Evolutionary conservation across 345 rosid genomes (phyloP), one percentile per base, ranked within the genome.

Genomic region (Gossypium herbaceum): DNA sequence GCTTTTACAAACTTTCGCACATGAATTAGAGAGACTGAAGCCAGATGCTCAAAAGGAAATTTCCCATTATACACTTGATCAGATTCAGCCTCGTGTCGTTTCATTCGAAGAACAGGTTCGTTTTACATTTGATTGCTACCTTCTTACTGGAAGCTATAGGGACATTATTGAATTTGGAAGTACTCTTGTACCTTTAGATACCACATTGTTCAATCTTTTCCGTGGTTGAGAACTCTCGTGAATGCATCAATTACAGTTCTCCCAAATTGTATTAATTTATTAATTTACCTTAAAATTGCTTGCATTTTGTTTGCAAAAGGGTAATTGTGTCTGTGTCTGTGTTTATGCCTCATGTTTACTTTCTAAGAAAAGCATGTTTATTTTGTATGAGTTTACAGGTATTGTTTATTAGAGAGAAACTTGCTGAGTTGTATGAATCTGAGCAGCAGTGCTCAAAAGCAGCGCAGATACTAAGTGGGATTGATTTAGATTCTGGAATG

Each of bases 401-500:
- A 47, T 83, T 95, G 75, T 82, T 93, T 77, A 90, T 91, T 66
- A 84, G 99, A 81, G 99, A 95, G 86, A 95, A 95, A 75, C 99
- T 95, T 83, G 97, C 98, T 3, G 96, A 86, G 74, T 84, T 90
- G 73, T 95, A 90, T 70, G 99, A 95, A 73, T 93, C 98, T 0
- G 98, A 93, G 79, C 94, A 89, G 77, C 88, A 91, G 61, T 91
- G 99, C 98, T 93, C 99, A 39, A 91, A 86, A 84, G 99, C 99
- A 16, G 98, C 99, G 2, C 96, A 95, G 85, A 95, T 95, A 97
- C 92, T 95, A 51, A 93, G 99, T 76, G 99, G 99, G 62, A 95
- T 95, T 84, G 96, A 95, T 84, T 81, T 93, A 44, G 99, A 95
- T 57, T 95, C 98, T 69, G 93, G 89, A 84, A 93, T 93, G 97